Evolutionary conservation across 1,284 basidiomycete species (phyloP).

Genomic region (Sporisorium reilianum): DNA sequence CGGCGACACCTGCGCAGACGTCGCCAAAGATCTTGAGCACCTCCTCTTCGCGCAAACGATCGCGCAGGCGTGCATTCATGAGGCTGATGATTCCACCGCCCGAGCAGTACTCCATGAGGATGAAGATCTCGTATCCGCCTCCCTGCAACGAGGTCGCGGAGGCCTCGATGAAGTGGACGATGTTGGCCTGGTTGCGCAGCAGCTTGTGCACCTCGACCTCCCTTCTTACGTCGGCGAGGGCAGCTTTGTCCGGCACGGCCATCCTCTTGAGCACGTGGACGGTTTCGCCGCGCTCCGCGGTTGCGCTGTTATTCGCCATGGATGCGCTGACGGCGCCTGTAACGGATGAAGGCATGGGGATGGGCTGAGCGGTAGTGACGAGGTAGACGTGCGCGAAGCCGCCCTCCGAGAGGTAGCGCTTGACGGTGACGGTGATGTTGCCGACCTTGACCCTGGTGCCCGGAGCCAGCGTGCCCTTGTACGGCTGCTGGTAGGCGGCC

Average conservation of each 20-base stretch:
- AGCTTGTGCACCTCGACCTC: conserved; percentile 98
- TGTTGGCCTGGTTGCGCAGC: conserved; percentile 88
- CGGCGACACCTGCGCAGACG: conserved; percentile 62
- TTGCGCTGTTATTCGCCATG: conserved; percentile 34
- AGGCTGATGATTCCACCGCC: conserved; percentile 98
- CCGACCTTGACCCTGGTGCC: conserved; percentile 93
- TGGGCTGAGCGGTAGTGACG: conserved; percentile 84
- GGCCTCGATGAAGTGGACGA: conserved; percentile 90
- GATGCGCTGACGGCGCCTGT: conserved; percentile 35
- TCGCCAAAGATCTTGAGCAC: conserved; percentile 90
- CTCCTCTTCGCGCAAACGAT: conserved; percentile 91
- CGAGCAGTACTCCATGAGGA: conserved; percentile 96
- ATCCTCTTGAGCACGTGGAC: conserved; percentile 97
- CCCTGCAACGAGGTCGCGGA: conserved; percentile 74
- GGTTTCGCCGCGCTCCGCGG: conserved; percentile 72
- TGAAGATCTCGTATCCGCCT: conserved; percentile 92
- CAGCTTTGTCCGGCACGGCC: conserved; percentile 87
- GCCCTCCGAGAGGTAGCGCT: conserved; percentile 93
- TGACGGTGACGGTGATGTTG: conserved; percentile 85
- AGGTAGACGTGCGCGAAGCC: conserved; percentile 99
- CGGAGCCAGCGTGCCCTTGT: conserved; percentile 66
- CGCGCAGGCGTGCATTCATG: conserved; percentile 94
- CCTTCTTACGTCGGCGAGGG: conserved; percentile 93
- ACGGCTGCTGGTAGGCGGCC: conserved; percentile 41
- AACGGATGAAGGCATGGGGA: conserved; percentile 70